phyloP scores from a whole-genome alignment of 2,329 filamentous ascomycete genomes.

The Grosmannia penicillata region DNA sequence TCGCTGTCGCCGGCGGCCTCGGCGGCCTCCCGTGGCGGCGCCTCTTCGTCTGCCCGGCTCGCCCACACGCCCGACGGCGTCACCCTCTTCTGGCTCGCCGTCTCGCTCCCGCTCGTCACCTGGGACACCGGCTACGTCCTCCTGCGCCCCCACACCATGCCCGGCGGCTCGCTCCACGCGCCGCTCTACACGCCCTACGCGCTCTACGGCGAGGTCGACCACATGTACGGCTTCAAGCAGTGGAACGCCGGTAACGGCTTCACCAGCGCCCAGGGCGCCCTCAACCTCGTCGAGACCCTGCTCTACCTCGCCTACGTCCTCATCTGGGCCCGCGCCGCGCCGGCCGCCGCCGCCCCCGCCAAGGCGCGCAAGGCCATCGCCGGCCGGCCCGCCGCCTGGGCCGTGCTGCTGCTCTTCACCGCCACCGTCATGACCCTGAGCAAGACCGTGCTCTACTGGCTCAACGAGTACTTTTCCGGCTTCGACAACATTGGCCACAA shows the following conservation, averaged over 20 bases:
- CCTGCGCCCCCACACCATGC: slow-evolving; percentile 68
- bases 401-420: slow-evolving; percentile 33
- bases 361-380: slow-evolving; percentile 13
- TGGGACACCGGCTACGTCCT: slow-evolving; percentile 77
- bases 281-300: slow-evolving; percentile 22
- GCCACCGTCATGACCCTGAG: slow-evolving; percentile 44
- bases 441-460: slow-evolving; percentile 47
- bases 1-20: background rate
- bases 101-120: slow-evolving; percentile 63
- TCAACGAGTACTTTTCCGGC: slow-evolving; percentile 39
- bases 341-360: slow-evolving; percentile 5
- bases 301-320: slow-evolving; percentile 19
- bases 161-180: slow-evolving; percentile 55
- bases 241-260: slow-evolving; percentile 58
- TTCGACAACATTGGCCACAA: slow-evolving; percentile 46
- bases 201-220: slow-evolving; percentile 66
- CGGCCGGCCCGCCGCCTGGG: slow-evolving; percentile 28
- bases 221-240: slow-evolving; percentile 67
- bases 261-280: slow-evolving; percentile 54
- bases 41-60: slow-evolving; percentile 16
- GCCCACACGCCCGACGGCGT: slow-evolving; percentile 28
- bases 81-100: slow-evolving; percentile 52
- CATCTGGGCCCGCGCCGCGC: slow-evolving; percentile 18
- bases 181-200: slow-evolving; percentile 66
- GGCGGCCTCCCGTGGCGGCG: background rate